A percentile compares a stretch with the other conserved stretches of the same genome.
Conservation (phyloP, 192 early-diverging fungal species). For the Ramicandelaber brevisporus region DNA sequence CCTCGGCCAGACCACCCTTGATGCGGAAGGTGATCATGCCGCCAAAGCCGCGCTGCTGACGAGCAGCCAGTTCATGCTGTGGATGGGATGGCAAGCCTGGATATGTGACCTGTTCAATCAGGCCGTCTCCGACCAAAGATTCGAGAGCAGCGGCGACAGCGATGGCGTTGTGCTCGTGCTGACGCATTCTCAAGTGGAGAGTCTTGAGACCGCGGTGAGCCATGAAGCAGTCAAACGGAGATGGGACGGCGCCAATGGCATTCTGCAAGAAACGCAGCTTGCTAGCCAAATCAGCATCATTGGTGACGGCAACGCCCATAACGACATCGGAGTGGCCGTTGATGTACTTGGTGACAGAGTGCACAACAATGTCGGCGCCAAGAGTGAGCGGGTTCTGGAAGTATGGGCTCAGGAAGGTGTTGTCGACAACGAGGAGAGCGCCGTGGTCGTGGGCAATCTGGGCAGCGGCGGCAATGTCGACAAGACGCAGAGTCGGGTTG, state of each 20-base stretch:
- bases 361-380: conserved; percentile 92
- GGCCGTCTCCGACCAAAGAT: conserved; percentile 22
- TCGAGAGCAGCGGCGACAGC: conserved; percentile 61
- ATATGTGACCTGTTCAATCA: conserved; percentile 74
- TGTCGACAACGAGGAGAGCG: conserved; percentile 49
- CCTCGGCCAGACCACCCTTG: conserved; percentile 48
- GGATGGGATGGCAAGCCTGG: conserved; percentile 76
- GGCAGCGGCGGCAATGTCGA: conserved; percentile 49
- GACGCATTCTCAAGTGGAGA: conserved; percentile 78
- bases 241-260: conserved; percentile 85
- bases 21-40: conserved; percentile 93
- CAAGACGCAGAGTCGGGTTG: conserved; percentile 60
- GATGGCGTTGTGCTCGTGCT: conserved; percentile 65
- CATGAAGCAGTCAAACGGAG: conserved; percentile 90
- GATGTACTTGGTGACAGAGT: conserved; percentile 96
- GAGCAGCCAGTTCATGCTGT: conserved; percentile 73
- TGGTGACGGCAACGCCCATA: conserved; percentile 82
- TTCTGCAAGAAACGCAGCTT: conserved; percentile 86
- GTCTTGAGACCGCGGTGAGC: conserved; percentile 92
- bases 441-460: conserved; percentile 30
- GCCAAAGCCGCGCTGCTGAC: conserved; percentile 78
- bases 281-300: conserved; percentile 35
- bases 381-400: conserved; percentile 73
- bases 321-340: conserved; percentile 98
- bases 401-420: conserved; percentile 72